These are phyloP conservation scores for Tolypocladium pustulatum DNA, from an alignment of 2,329 filamentous ascomycete genomes.

Conservation along the genomic window DNA sequence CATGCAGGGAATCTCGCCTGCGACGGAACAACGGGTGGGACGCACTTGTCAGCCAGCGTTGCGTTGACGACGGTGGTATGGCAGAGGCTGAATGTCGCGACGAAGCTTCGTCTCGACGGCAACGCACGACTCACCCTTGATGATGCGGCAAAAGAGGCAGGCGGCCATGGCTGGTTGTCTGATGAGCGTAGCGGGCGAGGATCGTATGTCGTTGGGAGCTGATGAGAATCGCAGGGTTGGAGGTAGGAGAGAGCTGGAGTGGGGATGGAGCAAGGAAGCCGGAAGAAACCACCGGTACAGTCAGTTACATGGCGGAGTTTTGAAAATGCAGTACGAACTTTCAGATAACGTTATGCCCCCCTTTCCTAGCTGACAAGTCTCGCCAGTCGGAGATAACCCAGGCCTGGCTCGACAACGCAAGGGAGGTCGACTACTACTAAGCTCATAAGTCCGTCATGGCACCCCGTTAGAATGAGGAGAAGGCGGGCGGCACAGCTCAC, in stretches of 20 bases:
- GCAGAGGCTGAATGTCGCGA: not conserved
- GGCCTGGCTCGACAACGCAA: not conserved
- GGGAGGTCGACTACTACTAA: not conserved
- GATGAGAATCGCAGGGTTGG: not conserved
- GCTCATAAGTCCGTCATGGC: not conserved
- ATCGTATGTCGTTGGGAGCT: not conserved
- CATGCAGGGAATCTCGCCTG: slow-evolving; percentile 91
- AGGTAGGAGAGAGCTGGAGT: not conserved
- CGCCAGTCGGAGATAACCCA: not conserved
- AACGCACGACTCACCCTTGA: slow-evolving; percentile 56
- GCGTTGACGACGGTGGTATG: not conserved
- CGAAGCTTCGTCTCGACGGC: not conserved
- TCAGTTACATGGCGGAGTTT: not conserved
- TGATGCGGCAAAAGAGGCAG: slow-evolving; percentile 97
- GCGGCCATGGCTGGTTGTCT: slow-evolving; percentile 18
- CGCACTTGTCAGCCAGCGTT: not conserved
- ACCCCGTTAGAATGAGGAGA: not conserved
- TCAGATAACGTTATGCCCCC: not conserved
- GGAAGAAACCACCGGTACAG: not conserved
- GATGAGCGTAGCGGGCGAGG: not conserved
- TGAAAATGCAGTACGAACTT: not conserved
- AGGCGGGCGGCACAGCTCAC: too few relatives aligned
- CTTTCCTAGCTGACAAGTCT: not conserved
- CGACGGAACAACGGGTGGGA: not conserved
- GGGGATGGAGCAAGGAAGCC: not conserved